Percentiles rank a stretch among this genome's conserved stretches.
phyloP scores from a whole-genome alignment of 2,329 filamentous ascomycete genomes.

The Ophiostoma sp. region DNA sequence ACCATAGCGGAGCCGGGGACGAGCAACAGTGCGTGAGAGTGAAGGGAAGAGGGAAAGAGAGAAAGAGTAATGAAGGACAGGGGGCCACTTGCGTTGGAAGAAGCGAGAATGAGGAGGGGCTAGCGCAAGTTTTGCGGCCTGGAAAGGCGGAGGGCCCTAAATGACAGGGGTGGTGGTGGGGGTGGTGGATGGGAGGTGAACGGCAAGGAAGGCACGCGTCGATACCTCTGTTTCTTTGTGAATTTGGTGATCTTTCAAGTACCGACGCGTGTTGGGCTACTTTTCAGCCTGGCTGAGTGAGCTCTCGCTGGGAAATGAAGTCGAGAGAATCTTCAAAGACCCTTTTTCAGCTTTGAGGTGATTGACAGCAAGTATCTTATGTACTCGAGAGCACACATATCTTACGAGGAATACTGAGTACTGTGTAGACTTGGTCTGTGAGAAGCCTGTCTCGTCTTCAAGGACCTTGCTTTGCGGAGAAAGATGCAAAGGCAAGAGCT shows the following conservation, averaged over 20 bases:
- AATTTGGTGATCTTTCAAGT: neutral
- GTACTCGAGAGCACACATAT: neutral
- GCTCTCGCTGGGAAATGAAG: conserved; percentile 6
- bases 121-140: conserved; percentile 8
- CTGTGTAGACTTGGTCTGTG: neutral
- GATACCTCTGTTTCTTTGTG: neutral
- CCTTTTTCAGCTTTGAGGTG: neutral
- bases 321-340: neutral
- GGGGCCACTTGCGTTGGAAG: neutral
- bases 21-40: neutral
- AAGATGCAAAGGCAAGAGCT: neutral
- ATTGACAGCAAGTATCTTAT: neutral
- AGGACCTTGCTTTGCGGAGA: conserved; percentile 2
- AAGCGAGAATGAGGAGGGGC: neutral
- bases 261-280: conserved; percentile 1
- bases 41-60: neutral
- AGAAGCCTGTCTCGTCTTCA: neutral
- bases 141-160: conserved; percentile 10
- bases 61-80: neutral
- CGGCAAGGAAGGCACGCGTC: conserved; percentile 5
- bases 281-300: neutral
- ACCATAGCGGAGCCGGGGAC: neutral
- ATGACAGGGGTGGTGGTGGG: neutral
- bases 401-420: neutral
- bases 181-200: neutral